Evolutionary conservation across 1,139 yeast genomes (phyloP).

Genomic region (Yamadazyma triangularis): DNA sequence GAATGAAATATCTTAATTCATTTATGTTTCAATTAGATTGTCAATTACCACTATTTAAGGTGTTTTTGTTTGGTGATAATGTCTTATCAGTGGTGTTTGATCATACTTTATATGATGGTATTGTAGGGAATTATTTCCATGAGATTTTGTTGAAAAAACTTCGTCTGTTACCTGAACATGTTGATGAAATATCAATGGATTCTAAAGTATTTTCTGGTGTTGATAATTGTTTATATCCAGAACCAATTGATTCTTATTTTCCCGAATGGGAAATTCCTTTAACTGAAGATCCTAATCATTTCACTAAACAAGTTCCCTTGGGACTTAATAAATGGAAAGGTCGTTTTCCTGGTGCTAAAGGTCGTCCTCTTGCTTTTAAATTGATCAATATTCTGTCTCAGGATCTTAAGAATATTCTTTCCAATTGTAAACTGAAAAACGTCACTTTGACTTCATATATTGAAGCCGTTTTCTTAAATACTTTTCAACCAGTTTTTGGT

Average conservation of each 20-base stretch:
- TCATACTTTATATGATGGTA: slow-evolving; percentile 41
- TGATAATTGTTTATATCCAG: slow-evolving; percentile 27
- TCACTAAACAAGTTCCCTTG: slow-evolving; percentile 20
- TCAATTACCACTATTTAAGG: slow-evolving; percentile 27
- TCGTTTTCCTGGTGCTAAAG: slow-evolving; percentile 30
- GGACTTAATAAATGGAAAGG: too few species aligned
- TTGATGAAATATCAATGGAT: slow-evolving; percentile 5
- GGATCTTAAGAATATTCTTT: slow-evolving; percentile 20
- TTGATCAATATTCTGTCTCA: slow-evolving; percentile 24
- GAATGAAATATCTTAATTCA: slow-evolving; percentile 22
- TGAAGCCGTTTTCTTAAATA: slow-evolving; percentile 20
- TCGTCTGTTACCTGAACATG: neutral
- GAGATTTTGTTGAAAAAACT: slow-evolving; percentile 28
- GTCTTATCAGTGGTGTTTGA: slow-evolving; percentile 31
- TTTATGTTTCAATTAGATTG: slow-evolving; percentile 20
- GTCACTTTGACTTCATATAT: slow-evolving; percentile 37
- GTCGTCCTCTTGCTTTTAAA: slow-evolving; percentile 25
- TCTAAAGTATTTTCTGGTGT: slow-evolving; percentile 15
- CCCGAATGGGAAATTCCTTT: slow-evolving; percentile 23
- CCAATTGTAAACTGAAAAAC: slow-evolving; percentile 23
- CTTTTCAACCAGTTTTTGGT: slow-evolving; percentile 27
- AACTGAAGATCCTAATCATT: slow-evolving; percentile 20
- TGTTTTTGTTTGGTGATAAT: slow-evolving; percentile 21
- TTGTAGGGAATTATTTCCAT: slow-evolving; percentile 37
- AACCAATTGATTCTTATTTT: slow-evolving; percentile 28